Conservation (phyloP, 2,329 filamentous ascomycete species). For the Colletotrichum chlorophyti region DNA sequence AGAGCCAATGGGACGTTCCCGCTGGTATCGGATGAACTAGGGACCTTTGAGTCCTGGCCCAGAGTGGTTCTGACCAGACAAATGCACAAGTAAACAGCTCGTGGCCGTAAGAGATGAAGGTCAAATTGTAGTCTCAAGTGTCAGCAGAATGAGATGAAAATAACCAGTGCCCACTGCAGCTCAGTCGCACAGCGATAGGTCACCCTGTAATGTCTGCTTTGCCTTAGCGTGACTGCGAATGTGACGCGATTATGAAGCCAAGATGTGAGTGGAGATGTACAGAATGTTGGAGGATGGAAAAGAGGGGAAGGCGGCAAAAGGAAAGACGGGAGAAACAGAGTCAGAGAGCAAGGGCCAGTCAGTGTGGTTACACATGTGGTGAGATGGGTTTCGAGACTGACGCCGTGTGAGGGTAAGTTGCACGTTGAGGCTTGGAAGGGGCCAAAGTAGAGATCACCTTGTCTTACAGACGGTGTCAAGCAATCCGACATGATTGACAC, state of each 20-base stretch:
- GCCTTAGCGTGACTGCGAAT: constrained; percentile 16
- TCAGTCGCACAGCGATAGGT: constrained; percentile 1
- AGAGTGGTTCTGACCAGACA: background rate
- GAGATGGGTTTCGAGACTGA: background rate
- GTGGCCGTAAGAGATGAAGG: too few relatives aligned
- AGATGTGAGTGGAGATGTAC: background rate
- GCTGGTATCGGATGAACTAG: constrained; percentile 14
- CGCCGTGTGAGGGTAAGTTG: background rate
- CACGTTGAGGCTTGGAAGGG: too few relatives aligned
- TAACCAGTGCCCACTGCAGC: too few relatives aligned
- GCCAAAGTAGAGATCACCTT: too few relatives aligned
- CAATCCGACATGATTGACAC: too few relatives aligned
- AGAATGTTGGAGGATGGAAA: background rate
- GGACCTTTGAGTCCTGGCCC: too few relatives aligned
- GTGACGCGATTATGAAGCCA: constrained; percentile 4
- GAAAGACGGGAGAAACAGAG: background rate
- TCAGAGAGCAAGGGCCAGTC: background rate
- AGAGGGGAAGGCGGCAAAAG: background rate
- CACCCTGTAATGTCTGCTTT: constrained; percentile 3
- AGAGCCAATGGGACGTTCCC: constrained; percentile 24
- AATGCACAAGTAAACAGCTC: too few relatives aligned
- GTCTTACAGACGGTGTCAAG: too few relatives aligned
- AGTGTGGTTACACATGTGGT: background rate
- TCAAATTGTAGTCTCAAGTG: too few relatives aligned
- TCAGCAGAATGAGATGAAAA: too few relatives aligned